These are phyloP conservation scores for Salix purpurea DNA, from an alignment of 345 rosid species.

Conservation along the genomic window DNA sequence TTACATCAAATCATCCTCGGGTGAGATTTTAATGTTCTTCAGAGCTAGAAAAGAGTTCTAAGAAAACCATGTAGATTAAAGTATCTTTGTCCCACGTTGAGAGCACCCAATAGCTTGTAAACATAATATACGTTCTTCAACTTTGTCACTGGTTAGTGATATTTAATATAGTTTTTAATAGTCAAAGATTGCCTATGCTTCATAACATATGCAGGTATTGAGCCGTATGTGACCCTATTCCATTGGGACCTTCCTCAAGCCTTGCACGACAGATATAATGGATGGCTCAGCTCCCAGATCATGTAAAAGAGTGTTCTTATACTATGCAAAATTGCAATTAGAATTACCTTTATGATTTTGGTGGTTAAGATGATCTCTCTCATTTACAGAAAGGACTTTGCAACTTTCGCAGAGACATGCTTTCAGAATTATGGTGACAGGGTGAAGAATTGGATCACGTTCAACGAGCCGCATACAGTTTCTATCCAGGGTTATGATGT, in stretches of 20 bases:
- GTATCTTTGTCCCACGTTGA: not conserved
- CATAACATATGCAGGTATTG: constrained; percentile 51
- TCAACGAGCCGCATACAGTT: constrained; percentile 90
- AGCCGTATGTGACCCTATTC: constrained; percentile 83
- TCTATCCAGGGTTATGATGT: constrained; percentile 81
- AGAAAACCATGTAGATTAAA: not conserved
- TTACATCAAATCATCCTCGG: not conserved
- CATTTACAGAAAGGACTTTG: constrained; percentile 65
- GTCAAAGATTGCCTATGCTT: not conserved
- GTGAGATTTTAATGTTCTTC: not conserved
- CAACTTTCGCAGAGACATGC: constrained; percentile 73
- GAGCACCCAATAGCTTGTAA: not conserved
- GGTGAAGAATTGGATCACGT: constrained; percentile 87
- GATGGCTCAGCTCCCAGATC: constrained; percentile 74
- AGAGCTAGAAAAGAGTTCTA: not conserved
- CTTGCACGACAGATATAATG: constrained; percentile 64
- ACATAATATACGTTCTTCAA: not conserved
- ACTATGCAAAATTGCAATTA: not conserved
- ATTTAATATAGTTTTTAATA: not conserved
- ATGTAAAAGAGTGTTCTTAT: constrained; percentile 40
- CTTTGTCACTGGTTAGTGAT: not conserved
- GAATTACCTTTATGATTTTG: not conserved
- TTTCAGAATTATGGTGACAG: constrained; percentile 84
- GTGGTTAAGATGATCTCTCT: not conserved
- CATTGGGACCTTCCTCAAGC: constrained; percentile 99